These are phyloP conservation scores for Cryptococcus depauperatus DNA, from an alignment of 1,284 basidiomycete species.

Conservation along the genomic window DNA sequence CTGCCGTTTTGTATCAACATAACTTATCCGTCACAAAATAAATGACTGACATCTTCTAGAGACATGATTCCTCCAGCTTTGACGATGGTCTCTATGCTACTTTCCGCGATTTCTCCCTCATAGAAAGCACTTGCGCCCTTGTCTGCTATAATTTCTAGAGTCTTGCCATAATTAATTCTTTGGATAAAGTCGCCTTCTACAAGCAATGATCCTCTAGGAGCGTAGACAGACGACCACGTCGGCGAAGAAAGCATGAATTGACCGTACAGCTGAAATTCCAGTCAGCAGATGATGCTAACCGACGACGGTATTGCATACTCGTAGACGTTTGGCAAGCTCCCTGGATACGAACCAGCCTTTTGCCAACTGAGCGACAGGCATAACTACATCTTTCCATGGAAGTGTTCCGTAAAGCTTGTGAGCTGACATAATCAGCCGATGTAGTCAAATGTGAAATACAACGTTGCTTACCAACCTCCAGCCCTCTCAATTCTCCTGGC, in stretches of 20 bases:
- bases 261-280: constrained; percentile 46
- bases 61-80: constrained; percentile 38
- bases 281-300: constrained; percentile 1
- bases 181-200: constrained; percentile 65
- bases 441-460: constrained; percentile 49
- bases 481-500: constrained; percentile 76
- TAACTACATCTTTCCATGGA: constrained; percentile 66
- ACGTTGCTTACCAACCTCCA: constrained; percentile 48
- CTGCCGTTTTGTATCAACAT: constrained; percentile 8
- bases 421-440: constrained; percentile 14
- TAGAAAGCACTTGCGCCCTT: constrained; percentile 41
- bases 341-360: constrained; percentile 65
- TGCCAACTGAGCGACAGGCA: constrained; percentile 67
- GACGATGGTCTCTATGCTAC: constrained; percentile 32
- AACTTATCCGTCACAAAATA: not conserved
- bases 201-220: constrained; percentile 64
- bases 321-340: constrained; percentile 65
- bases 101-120: constrained; percentile 38
- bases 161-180: constrained; percentile 51
- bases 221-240: constrained; percentile 73
- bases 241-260: constrained; percentile 63
- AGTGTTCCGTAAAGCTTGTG: constrained; percentile 49
- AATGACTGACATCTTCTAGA: constrained; percentile 34
- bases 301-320: constrained; percentile 47
- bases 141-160: constrained; percentile 37